Conservation (phyloP, 495 filamentous ascomycete species). For the Penicillium parvum region DNA sequence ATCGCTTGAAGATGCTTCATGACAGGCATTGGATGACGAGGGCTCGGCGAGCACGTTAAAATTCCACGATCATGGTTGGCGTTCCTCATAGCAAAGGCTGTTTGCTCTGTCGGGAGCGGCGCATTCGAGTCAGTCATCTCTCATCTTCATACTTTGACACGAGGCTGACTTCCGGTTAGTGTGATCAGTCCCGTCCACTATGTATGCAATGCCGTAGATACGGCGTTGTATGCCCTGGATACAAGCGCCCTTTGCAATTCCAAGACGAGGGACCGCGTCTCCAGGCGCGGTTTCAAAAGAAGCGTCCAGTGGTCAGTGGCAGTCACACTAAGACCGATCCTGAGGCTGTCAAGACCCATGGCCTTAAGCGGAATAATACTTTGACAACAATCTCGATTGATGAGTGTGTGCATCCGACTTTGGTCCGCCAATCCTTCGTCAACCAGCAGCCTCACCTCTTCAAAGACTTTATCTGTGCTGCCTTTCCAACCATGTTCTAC, state of each 20-base stretch:
- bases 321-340: background rate
- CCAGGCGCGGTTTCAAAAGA: constrained; percentile 3
- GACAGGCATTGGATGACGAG: background rate
- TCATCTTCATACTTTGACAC: background rate
- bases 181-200: constrained; percentile 5
- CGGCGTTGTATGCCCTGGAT: constrained; percentile 4
- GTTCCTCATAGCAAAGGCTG: constrained; percentile 7
- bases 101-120: constrained; percentile 7
- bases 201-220: constrained; percentile 4
- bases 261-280: constrained; percentile 8
- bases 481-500: constrained; percentile 9
- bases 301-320: background rate
- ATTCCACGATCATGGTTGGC: constrained; percentile 1
- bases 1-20: background rate
- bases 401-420: constrained; percentile 4
- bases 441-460: constrained; percentile 2
- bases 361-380: background rate
- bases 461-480: constrained; percentile 6
- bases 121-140: constrained; percentile 2
- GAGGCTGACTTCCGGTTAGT: constrained; percentile 3
- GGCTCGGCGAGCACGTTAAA: background rate
- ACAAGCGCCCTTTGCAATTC: constrained; percentile 5
- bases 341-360: background rate
- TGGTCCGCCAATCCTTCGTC: constrained; percentile 2
- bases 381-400: constrained; percentile 1